Evolutionary conservation across 768 basidiomycete species (phyloP).

Genomic region (Lyophyllum decastes): DNA sequence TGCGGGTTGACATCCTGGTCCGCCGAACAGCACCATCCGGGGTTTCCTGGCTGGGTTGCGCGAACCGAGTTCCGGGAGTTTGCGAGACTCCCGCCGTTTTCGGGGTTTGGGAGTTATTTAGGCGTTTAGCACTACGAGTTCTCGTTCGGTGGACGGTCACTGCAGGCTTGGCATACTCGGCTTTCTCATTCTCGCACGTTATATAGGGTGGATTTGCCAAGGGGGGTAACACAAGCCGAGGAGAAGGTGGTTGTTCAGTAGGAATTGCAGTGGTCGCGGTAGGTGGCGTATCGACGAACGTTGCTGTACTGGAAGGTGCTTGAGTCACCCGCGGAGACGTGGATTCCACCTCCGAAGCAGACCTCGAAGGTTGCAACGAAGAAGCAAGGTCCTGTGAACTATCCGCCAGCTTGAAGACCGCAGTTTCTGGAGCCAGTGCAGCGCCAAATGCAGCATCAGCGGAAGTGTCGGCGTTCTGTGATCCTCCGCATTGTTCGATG

Average conservation of each 20-base stretch:
- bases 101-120: slow-evolving; percentile 4
- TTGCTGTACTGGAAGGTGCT: background rate
- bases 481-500: slow-evolving; percentile 30
- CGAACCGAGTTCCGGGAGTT: background rate
- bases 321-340: background rate
- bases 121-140: slow-evolving; percentile 35
- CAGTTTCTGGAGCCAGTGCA: slow-evolving; percentile 33
- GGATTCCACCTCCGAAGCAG: slow-evolving; percentile 21
- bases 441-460: slow-evolving; percentile 37
- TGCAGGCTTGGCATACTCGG: slow-evolving; percentile 5
- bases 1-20: slow-evolving; percentile 24
- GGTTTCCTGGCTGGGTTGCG: slow-evolving; percentile 10
- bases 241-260: slow-evolving; percentile 2
- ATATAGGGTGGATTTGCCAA: background rate
- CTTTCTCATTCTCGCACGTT: background rate
- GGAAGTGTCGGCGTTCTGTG: slow-evolving; percentile 30
- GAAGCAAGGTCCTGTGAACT: background rate
- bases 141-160: slow-evolving; percentile 44
- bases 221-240: background rate
- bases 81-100: background rate
- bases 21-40: slow-evolving; percentile 20
- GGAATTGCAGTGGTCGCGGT: slow-evolving; percentile 1
- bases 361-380: background rate
- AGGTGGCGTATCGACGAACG: slow-evolving; percentile 7
- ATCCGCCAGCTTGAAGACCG: slow-evolving; percentile 1